Base-by-base conservation (phyloP, 2,329 filamentous ascomycete genomes). In the Pyrenophora graminea region DNA sequence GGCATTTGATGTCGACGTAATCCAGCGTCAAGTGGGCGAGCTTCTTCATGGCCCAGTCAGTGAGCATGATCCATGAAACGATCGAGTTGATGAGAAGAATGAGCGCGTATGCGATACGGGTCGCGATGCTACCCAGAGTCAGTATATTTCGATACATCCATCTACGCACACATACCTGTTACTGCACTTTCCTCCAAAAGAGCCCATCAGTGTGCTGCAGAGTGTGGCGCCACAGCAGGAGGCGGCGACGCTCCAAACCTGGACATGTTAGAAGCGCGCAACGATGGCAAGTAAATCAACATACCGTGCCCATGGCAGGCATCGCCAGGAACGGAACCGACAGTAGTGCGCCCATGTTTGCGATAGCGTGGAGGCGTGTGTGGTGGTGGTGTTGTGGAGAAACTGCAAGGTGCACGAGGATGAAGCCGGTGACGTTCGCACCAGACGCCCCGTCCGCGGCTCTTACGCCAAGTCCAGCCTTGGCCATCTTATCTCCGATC, bases 11-110 rank as follows among this genome's bases (percentile, higher is more conserved):
- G 67, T 91, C 91, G 79, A 99, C 92, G 70, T 97, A 97, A 76
- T 97, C 91, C 60, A 99, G 82, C 10, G 91, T 94, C 47, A 97
- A 80, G 59, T 95, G 85, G 76, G 97, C 87, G 5, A 99, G 82
- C 73, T 97, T 97, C 68, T 96, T 90, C 71, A 99, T 90, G 30
- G 94, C 94, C 94, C 94, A 99, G 45, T 91, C 90, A 18, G 94
- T 99, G 77, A 99, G 91, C 91, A 97, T 96, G 64, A 99, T 90
- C 94, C 94, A 99, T 31, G 94, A 93, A 44, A 97, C 74, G 59
- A 97, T 96, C 52, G 93, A 97, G 82, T 99, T 99, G 75, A 97
- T 78, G 61, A 99, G 86, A 48, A 99, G 89, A 57, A 99, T 88
- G 68, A 97, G 85, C 59, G 94, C 92, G 73, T 96, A 97, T 69